A percentile compares a stretch with the other conserved stretches of the same genome.
phyloP scores from a whole-genome alignment of 352 stramenopile genomes.

The Phytophthora gonapodyides region DNA sequence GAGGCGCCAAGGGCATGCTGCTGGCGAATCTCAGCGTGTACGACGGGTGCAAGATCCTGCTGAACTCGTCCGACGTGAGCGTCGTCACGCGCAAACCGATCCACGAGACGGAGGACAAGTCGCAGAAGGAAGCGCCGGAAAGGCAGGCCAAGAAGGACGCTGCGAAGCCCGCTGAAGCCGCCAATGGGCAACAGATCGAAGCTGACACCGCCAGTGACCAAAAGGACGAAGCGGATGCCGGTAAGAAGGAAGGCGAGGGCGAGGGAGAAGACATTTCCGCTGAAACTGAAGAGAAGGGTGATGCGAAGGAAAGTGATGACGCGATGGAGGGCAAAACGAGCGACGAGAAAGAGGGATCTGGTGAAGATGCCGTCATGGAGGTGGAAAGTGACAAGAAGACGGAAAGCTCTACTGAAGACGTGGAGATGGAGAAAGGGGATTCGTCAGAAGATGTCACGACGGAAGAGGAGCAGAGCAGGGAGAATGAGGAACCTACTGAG shows the following conservation, averaged over 20 bases:
- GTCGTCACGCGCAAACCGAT: constrained; percentile 60
- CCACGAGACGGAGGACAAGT: constrained; percentile 26
- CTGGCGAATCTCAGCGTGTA: constrained; percentile 92
- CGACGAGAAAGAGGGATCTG: not conserved
- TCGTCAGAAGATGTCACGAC: constrained; percentile 19
- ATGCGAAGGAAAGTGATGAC: constrained; percentile 10
- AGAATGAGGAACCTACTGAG: constrained; percentile 9
- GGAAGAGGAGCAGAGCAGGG: constrained; percentile 19
- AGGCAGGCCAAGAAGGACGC: constrained; percentile 6
- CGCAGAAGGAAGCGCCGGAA: constrained; percentile 14
- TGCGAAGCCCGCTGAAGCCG: constrained; percentile 17
- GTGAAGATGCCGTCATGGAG: constrained; percentile 11
- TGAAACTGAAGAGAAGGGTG: constrained; percentile 8
- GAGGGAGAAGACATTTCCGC: not conserved
- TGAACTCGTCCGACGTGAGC: constrained; percentile 80
- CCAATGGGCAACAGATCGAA: constrained; percentile 7
- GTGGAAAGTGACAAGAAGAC: constrained; percentile 4
- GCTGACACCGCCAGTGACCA: not conserved
- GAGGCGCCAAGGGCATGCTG: constrained; percentile 91
- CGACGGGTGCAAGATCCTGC: constrained; percentile 84
- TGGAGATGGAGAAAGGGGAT: constrained; percentile 10
- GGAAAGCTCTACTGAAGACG: constrained; percentile 5
- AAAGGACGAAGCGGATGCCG: constrained; percentile 1
- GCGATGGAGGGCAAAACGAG: not conserved
- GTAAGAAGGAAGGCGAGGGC: constrained; percentile 5